Percentiles rank a stretch among this genome's conserved stretches.
These are phyloP conservation scores for Ogataea dorogensis DNA, from an alignment of 805 yeast species.

Conservation along the genomic window DNA sequence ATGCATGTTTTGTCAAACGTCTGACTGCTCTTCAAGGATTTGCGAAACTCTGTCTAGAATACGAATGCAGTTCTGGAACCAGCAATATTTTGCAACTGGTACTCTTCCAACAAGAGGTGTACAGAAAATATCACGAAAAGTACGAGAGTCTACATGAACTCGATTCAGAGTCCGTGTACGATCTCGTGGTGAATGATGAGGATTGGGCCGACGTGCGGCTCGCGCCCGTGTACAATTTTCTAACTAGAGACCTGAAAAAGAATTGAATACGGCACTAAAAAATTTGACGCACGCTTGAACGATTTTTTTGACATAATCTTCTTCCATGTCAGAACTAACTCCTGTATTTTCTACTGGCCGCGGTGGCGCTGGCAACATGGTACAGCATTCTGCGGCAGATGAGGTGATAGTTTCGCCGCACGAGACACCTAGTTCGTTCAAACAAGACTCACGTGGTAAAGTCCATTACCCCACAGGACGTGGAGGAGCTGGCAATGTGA, in stretches of 20 bases:
- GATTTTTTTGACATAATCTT: constrained; percentile 10
- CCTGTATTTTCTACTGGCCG: constrained; percentile 35
- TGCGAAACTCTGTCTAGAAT: constrained; percentile 16
- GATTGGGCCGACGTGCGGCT: constrained; percentile 24
- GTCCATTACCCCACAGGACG: constrained; percentile 52
- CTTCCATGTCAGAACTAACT: constrained; percentile 18
- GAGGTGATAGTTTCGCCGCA: constrained; percentile 22
- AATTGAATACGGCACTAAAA: constrained; percentile 10
- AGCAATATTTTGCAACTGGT: constrained; percentile 20
- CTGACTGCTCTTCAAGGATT: constrained; percentile 14
- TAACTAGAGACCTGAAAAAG: constrained; percentile 9
- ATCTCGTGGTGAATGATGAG: constrained; percentile 17
- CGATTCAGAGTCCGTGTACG: constrained; percentile 18
- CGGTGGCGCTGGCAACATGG: constrained; percentile 38
- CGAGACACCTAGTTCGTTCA: constrained; percentile 18
- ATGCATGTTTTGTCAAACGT: constrained; percentile 13
- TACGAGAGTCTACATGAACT: constrained; percentile 1
- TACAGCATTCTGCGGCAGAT: constrained; percentile 23
- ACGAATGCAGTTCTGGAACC: constrained; percentile 19
- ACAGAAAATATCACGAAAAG: constrained; percentile 9
- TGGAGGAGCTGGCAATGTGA: constrained; percentile 57
- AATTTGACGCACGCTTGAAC: constrained; percentile 3
- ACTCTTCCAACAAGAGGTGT: constrained; percentile 20
- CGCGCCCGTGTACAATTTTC: constrained; percentile 26
- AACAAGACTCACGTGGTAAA: constrained; percentile 32